Evolutionary conservation across 164 flowering plant species (phyloP), one percentile per base, ranked within the genome.

Genomic region (Stephania japonica): DNA sequence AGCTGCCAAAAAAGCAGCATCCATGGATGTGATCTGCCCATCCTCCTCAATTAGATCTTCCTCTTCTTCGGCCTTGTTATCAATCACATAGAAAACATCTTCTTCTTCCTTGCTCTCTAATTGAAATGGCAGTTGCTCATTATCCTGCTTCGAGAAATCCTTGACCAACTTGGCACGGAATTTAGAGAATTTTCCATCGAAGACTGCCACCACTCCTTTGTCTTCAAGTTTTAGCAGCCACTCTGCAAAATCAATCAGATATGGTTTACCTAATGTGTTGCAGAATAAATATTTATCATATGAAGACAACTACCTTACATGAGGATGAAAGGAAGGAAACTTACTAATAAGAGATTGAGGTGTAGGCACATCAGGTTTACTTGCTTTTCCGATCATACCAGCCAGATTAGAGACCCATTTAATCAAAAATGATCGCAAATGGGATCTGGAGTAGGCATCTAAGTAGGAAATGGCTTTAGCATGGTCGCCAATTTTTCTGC

Each of bases 261-360:
- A 11, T 16, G 4, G 64, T 32, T 69, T 61, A 69, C 53, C 38
- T 9, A 67, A 61, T 16, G 32, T 26, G 71, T 43, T 19, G 43
- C 3, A 43, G 59, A 8, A 24, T 42, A 75, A 42, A 59, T 18
- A 67, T 66, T 19, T 5, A 53, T 49, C 1, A 23, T n/a, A 23
- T 49, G 10, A 25, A 68, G 19, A 16, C 59, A 12, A 63, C 50
- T 25, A 25, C 12, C 14, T 50, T 27, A 5, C 27, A 32, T 13
- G 41, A 53, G 7, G 16, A 56, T 56, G 62, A 56, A 3, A 56
- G 19, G 6, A 16, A 56, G 19, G 18, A 2, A 56, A 75, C 90
- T 82, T 81, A 89, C 93, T 83, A 56, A 91, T 73, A 77, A 89
- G 78, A 67, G 86, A 82, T 76, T 78, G 84, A 50, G 97, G 94